Evolutionary conservation across 768 basidiomycete species (phyloP), one percentile per base, ranked within the genome.

Genomic region (Tubosaeta sp.): DNA sequence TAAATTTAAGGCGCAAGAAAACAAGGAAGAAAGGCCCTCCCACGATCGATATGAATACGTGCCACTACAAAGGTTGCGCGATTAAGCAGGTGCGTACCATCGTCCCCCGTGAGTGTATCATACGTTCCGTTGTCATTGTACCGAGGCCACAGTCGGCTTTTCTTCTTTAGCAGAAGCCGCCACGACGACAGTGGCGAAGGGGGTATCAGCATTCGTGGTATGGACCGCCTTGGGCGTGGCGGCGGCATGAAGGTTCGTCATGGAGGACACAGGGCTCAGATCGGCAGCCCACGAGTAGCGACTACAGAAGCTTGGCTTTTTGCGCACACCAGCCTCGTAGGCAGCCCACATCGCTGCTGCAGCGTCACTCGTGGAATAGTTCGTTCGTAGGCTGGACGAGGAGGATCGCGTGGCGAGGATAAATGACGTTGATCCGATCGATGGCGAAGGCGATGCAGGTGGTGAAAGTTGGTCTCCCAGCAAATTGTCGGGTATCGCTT

Each of bases 251-350:
- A 62, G 52, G 50, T 60, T 59, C 46, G 56, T 50, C 48, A 55
- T 50, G 8, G 65, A 65, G n/a, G 64, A 58, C 37, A 51, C 45
- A 4, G 68, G 60, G 22, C 59, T 62, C 39, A 43, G 35, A n/a
- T 70, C 59, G 5, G 56, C 54, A 41, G 58, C 65, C 66, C 68
- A 70, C 29, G 68, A 70, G 13, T 58, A 48, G 33, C 68, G 62
- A 33, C 43, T 62, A 27, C 61, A 57, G 42, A 69, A 69, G 46
- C 70, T 71, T 42, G 57, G 63, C 51, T 70, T 70, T 44, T 70
- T 71, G 58, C 68, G 68, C 11, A 66, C 57, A 31, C 68, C 61
- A 0, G 59, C 68, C 29, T 61, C 45, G 54, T 70, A 70, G 3
- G 68, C 68, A 2, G 70, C 70, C 1, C 68, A 66, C 62, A 70